phyloP scores from a whole-genome alignment of 345 rosid genomes.

The Sonneratia caseolaris region DNA sequence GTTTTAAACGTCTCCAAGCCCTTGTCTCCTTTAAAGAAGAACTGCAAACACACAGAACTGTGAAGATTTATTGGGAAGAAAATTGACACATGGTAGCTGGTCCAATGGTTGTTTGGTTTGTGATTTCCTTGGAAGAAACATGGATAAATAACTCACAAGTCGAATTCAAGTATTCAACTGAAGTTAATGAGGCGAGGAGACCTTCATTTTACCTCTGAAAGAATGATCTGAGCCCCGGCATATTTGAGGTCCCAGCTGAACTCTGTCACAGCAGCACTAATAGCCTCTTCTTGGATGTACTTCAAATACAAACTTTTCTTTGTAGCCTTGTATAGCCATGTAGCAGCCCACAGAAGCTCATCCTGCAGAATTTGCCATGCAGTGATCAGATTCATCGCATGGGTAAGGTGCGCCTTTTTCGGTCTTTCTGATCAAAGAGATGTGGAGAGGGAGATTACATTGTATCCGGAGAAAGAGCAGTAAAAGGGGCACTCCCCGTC shows the following conservation, averaged over 20 bases:
- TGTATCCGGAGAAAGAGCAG: conserved; percentile 84
- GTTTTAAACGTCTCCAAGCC: conserved; percentile 36
- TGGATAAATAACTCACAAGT: too few relatives aligned
- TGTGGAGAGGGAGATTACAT: conserved; percentile 28
- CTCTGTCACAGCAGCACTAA: conserved; percentile 54
- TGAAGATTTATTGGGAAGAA: too few relatives aligned
- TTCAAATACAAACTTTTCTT: conserved; percentile 24
- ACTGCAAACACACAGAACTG: conserved; percentile 23
- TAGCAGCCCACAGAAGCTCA: conserved; percentile 90
- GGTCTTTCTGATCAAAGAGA: too few relatives aligned
- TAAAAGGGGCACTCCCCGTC: conserved; percentile 98
- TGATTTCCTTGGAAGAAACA: too few relatives aligned
- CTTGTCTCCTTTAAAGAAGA: conserved; percentile 35
- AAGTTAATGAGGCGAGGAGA: neutral
- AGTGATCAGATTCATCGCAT: too few relatives aligned
- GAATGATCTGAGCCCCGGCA: conserved; percentile 73
- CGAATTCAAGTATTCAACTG: too few relatives aligned
- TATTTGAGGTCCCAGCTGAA: conserved; percentile 94
- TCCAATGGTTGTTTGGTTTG: too few relatives aligned
- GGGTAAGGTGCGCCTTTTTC: too few relatives aligned
- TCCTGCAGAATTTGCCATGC: conserved; percentile 34
- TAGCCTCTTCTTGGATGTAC: conserved; percentile 44
- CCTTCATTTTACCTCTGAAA: conserved; percentile 40
- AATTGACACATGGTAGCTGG: too few relatives aligned
- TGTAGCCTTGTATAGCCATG: conserved; percentile 76